phyloP scores from a whole-genome alignment of 768 basidiomycete genomes.

The Vararia minispora region DNA sequence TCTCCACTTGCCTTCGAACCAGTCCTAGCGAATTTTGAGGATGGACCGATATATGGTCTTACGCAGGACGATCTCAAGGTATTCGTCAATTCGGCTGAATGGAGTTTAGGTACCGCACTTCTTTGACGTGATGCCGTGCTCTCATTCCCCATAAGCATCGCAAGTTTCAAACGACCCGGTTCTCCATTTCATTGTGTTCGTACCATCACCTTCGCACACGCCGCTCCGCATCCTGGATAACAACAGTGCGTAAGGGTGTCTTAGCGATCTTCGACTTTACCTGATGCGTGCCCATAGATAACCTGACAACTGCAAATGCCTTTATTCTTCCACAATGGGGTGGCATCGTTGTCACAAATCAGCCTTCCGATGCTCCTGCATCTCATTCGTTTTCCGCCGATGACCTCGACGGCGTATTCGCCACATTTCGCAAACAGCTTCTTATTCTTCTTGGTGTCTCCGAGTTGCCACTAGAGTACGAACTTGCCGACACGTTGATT shows the following conservation, averaged over 20 bases:
- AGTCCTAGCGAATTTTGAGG: conserved; percentile 19
- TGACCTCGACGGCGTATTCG: conserved; percentile 43
- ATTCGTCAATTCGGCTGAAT: conserved; percentile 93
- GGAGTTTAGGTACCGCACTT: conserved; percentile 70
- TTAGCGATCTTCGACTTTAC: not conserved
- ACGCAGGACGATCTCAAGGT: conserved; percentile 79
- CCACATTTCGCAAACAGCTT: conserved; percentile 61
- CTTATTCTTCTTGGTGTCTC: conserved; percentile 76
- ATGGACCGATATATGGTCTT: conserved; percentile 40
- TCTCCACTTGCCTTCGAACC: conserved; percentile 83
- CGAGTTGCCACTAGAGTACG: conserved; percentile 38
- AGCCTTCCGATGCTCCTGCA: conserved; percentile 22
- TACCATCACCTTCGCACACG: conserved; percentile 58
- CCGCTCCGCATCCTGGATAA: conserved; percentile 59
- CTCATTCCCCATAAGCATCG: conserved; percentile 46
- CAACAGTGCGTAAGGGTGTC: conserved; percentile 27
- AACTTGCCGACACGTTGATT: conserved; percentile 21
- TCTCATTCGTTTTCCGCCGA: conserved; percentile 27
- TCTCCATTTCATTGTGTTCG: conserved; percentile 82
- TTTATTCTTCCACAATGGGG: conserved; percentile 96
- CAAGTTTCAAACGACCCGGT: conserved; percentile 91
- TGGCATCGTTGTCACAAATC: conserved; percentile 72
- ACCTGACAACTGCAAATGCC: conserved; percentile 39
- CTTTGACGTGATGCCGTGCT: not conserved
- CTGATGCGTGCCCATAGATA: conserved; percentile 25